Conservation (phyloP, 441 rosid genomes). For the Erodium texanum region DNA sequence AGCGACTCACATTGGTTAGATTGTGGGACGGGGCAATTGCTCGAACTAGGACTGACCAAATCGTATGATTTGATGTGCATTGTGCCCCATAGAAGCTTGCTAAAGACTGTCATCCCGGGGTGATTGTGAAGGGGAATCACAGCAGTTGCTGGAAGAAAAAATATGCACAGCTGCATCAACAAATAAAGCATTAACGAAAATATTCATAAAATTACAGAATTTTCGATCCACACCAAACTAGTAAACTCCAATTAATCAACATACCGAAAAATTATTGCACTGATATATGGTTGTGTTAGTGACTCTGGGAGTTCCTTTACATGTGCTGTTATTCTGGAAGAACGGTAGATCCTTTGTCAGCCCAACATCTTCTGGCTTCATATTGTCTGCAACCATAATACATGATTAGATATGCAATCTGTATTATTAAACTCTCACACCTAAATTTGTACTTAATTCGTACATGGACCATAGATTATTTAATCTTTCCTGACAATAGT, state of each 20-base stretch:
- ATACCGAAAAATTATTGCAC: too few relatives aligned
- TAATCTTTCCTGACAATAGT: neutral
- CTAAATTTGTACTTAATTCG: neutral
- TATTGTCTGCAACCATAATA: neutral
- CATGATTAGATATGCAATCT: neutral
- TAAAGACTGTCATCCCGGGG: too few relatives aligned
- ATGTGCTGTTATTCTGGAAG: too few relatives aligned
- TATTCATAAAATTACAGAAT: neutral
- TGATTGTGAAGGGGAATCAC: too few relatives aligned
- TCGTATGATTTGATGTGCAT: slow-evolving; percentile 39
- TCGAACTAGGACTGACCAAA: slow-evolving; percentile 22
- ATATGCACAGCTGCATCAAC: too few relatives aligned
- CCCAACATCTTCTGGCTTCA: too few relatives aligned
- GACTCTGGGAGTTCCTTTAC: slow-evolving; percentile 26
- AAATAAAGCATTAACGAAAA: too few relatives aligned
- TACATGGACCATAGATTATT: neutral
- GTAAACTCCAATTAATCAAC: too few relatives aligned
- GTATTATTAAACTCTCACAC: neutral
- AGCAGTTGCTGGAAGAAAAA: too few relatives aligned
- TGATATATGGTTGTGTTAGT: too few relatives aligned
- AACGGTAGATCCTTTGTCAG: too few relatives aligned
- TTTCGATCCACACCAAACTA: neutral
- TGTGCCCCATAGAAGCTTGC: too few relatives aligned
- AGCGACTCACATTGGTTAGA: slow-evolving; percentile 24
- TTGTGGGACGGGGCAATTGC: neutral